Evolutionary conservation across 129 eudicot genomes (phyloP).

Genomic region (Erigeron canadensis): DNA sequence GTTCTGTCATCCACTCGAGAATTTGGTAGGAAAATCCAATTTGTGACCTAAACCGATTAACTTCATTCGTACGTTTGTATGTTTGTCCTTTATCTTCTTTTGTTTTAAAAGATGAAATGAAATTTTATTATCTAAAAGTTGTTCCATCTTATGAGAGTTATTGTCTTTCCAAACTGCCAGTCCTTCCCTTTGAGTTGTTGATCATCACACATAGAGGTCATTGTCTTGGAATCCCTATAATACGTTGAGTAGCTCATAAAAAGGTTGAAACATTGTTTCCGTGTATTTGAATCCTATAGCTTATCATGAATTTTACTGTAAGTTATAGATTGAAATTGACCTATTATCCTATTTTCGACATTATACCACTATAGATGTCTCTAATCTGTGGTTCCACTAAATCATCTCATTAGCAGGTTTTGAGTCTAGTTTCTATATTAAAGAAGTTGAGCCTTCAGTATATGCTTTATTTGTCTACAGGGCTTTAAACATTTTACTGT

Average conservation of each 20-base stretch:
- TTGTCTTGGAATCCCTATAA: neutral
- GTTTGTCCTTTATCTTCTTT: no score
- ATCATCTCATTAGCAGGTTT: neutral
- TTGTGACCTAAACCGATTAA: no score
- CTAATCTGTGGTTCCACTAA: neutral
- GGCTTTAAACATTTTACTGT: neutral
- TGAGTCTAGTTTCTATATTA: neutral
- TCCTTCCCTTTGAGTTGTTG: neutral
- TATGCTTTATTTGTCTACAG: neutral
- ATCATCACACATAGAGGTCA: neutral
- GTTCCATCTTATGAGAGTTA: no score
- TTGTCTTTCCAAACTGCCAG: neutral
- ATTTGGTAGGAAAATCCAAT: no score
- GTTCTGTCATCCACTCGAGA: no score
- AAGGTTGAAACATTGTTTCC: neutral
- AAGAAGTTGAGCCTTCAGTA: neutral
- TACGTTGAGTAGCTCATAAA: neutral
- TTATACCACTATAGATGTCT: neutral
- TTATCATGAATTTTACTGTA: neutral
- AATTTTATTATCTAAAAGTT: neutral
- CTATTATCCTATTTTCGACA: neutral
- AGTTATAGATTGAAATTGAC: neutral
- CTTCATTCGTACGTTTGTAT: no score
- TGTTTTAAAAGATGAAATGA: no score
- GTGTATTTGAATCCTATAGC: neutral